Percentiles rank a stretch among this genome's conserved stretches.
Evolutionary conservation across 2,329 filamentous ascomycete species (phyloP).

Genomic region (Fusarium phyllophilum): DNA sequence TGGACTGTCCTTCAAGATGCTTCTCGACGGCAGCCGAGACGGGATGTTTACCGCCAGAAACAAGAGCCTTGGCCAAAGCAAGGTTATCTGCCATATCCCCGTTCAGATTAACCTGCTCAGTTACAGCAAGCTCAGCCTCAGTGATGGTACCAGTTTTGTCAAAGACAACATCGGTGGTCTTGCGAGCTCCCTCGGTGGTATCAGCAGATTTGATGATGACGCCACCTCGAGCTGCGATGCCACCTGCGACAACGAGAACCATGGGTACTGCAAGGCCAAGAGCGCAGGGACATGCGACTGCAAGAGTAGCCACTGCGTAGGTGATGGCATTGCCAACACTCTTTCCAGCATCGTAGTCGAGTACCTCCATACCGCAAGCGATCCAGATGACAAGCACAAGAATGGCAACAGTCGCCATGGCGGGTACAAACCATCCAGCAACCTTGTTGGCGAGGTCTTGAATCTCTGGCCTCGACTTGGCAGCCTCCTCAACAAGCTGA

Average conservation of each 20-base stretch:
- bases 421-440: conserved; percentile 68
- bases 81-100: background rate
- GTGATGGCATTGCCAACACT: conserved; percentile 48
- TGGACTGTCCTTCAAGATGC: background rate
- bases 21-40: background rate
- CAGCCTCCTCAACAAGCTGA: conserved; percentile 67
- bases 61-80: background rate
- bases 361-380: conserved; percentile 25
- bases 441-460: conserved; percentile 69
- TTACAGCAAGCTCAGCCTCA: conserved; percentile 50
- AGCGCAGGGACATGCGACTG: conserved; percentile 73
- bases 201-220: conserved; percentile 70
- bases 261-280: conserved; percentile 73
- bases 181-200: conserved; percentile 63
- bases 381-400: conserved; percentile 49
- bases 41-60: background rate
- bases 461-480: conserved; percentile 65
- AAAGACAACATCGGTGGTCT: conserved; percentile 68
- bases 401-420: conserved; percentile 59
- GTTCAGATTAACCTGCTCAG: background rate
- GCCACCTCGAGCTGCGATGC: conserved; percentile 65
- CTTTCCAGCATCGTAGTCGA: conserved; percentile 50
- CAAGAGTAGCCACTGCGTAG: conserved; percentile 60
- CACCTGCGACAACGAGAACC: conserved; percentile 70
- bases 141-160: conserved; percentile 76